Evolutionary conservation across 1,284 basidiomycete genomes (phyloP), one percentile per base, ranked within the genome.

Genomic region (Pholiota adiposa): DNA sequence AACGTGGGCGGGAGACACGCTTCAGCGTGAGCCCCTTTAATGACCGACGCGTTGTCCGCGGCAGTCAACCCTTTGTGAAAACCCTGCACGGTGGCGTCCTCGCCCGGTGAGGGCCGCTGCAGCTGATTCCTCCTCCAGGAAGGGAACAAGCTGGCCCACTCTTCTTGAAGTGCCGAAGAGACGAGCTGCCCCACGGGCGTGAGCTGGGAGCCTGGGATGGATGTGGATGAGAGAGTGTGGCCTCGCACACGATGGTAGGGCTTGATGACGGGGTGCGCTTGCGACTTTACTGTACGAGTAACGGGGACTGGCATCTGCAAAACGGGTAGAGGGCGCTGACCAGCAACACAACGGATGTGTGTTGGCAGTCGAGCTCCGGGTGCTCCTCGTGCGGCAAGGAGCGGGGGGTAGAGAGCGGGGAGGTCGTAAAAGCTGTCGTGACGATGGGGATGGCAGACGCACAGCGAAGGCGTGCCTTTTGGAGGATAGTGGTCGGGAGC

Each of bases 391-490:
- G 61, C 57, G 48, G 64, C 67, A 74, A 78, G 75, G 75, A 75
- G 73, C 62, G 69, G 69, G 53, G 64, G 67, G 69, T 70, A 72
- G 68, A 67, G 65, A 71, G 69, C 68, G 64, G 61, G 65, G 71
- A 75, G 74, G 81, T 87, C 85, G 86, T 87, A 79, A 83, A 69
- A 73, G 70, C 77, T 79, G 85, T 88, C 79, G 79, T 81, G 65
- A 77, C 69, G 65, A 72, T 64, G 70, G 72, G 70, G 65, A 77
- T 88, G 90, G 89, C 89, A 80, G 80, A 92, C 90, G 90, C 90
- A 81, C 90, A 92, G 81, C 87, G 82, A 92, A 92, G 90, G 90
- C 90, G 90, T 92, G 90, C 90, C 89, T 91, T 92, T 92, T 92
- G 66, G 67, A 65, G 68, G n/a, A 70, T 65, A 70, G 69, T 63